Evolutionary conservation across 2,329 filamentous ascomycete species (phyloP).

Genomic region (Exophiala sp.): DNA sequence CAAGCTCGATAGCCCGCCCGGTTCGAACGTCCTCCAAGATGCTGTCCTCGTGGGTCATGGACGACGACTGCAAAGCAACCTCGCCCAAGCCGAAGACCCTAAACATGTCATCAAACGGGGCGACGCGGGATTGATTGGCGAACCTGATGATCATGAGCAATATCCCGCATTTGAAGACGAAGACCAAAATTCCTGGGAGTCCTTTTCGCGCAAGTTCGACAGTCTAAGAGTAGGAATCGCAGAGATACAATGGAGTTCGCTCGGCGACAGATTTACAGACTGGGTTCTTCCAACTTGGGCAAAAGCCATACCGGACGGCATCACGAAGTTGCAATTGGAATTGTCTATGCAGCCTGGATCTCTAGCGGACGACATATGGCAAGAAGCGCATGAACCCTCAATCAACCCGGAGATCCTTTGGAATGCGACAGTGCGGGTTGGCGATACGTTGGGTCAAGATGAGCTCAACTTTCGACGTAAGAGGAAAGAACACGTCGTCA

Average conservation of each 20-base stretch:
- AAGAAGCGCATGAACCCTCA: slow-evolving; percentile 77
- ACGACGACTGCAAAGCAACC: slow-evolving; percentile 15
- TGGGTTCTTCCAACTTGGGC: slow-evolving; percentile 81
- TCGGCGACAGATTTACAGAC: slow-evolving; percentile 59
- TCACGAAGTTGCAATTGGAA: slow-evolving; percentile 81
- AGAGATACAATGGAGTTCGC: slow-evolving; percentile 40
- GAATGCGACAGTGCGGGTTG: slow-evolving; percentile 77
- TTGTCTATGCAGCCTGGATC: slow-evolving; percentile 84
- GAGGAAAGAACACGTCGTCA: slow-evolving; percentile 64
- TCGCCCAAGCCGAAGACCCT: slow-evolving; percentile 7
- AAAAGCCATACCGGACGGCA: slow-evolving; percentile 67
- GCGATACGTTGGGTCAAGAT: slow-evolving; percentile 74
- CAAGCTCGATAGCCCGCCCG: slow-evolving; percentile 21
- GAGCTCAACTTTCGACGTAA: slow-evolving; percentile 71
- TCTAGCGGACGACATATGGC: slow-evolving; percentile 89
- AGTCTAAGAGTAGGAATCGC: slow-evolving; percentile 40
- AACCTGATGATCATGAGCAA: slow-evolving; percentile 17
- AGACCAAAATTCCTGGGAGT: slow-evolving; percentile 41
- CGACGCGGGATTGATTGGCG: slow-evolving; percentile 18
- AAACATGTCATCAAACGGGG: slow-evolving; percentile 13
- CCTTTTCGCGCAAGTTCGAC: slow-evolving; percentile 50
- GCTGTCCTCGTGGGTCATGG: slow-evolving; percentile 12
- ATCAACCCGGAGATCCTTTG: slow-evolving; percentile 84
- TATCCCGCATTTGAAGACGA: slow-evolving; percentile 29
- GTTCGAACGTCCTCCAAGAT: slow-evolving; percentile 11